These are phyloP conservation scores for Dictyostelium intermedium DNA, from an alignment of 78 protist species.

Conservation along the genomic window DNA sequence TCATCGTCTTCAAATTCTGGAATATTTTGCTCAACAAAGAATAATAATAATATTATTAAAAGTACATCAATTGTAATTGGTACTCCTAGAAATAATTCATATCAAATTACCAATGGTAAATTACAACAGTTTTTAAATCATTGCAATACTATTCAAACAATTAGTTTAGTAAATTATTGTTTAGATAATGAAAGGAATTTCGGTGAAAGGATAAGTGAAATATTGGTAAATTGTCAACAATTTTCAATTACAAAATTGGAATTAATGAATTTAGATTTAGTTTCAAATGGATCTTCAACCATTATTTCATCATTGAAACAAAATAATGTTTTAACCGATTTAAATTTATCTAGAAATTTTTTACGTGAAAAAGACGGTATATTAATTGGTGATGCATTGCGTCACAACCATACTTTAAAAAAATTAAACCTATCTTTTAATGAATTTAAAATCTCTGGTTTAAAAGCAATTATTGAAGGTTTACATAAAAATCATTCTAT, in stretches of 20 bases:
- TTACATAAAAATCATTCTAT: constrained; percentile 19
- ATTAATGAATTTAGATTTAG: constrained; percentile 54
- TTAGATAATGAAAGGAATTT: constrained; percentile 35
- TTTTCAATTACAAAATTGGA: not conserved
- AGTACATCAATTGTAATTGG: not conserved
- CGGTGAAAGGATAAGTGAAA: constrained; percentile 8
- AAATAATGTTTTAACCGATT: not conserved
- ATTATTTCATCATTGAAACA: not conserved
- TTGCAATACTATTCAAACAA: not conserved
- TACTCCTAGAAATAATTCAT: not conserved
- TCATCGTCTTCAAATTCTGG: not conserved
- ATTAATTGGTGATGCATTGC: not conserved
- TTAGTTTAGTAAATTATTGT: constrained; percentile 12
- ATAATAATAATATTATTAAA: not conserved
- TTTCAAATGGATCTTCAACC: constrained; percentile 23
- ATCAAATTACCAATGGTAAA: constrained; percentile 44
- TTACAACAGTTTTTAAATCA: not conserved
- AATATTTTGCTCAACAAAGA: not conserved
- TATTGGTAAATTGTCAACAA: not conserved
- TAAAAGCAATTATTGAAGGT: constrained; percentile 32
- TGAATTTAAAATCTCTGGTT: constrained; percentile 39
- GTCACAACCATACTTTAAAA: not conserved
- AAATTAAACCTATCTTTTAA: constrained; percentile 29
- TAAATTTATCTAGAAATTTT: constrained; percentile 35
- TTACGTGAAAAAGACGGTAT: constrained; percentile 42